Percentiles rank a stretch among this genome's conserved stretches.
Evolutionary conservation across 495 filamentous ascomycete species (phyloP).

Genomic region (Amphirosellinia nigrospora): DNA sequence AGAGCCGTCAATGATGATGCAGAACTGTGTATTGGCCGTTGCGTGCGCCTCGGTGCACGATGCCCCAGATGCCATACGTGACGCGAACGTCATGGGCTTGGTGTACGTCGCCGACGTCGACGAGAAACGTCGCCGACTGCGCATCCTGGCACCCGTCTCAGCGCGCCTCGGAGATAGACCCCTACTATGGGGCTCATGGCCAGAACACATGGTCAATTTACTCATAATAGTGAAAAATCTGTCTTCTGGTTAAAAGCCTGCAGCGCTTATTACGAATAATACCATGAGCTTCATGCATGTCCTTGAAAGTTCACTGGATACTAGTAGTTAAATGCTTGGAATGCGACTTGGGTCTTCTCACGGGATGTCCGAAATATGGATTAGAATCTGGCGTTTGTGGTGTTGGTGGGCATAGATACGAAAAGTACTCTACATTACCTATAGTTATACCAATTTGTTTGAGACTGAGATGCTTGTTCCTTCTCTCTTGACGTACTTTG

Average conservation of each 20-base stretch:
- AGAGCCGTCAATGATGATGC: conserved; percentile 64
- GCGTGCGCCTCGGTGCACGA: conserved; percentile 73
- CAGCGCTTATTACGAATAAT: background rate
- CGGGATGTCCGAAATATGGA: background rate
- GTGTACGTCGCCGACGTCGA: conserved; percentile 92
- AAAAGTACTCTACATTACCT: background rate
- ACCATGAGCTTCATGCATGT: background rate
- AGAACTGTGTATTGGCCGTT: conserved; percentile 77
- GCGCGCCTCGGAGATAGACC: conserved; percentile 79
- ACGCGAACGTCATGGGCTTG: conserved; percentile 89
- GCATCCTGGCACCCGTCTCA: conserved; percentile 80
- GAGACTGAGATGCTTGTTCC: background rate
- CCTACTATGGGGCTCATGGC: conserved; percentile 68
- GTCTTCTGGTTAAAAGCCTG: background rate
- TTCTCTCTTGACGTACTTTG: background rate
- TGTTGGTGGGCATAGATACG: background rate
- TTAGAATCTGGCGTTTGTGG: conserved; percentile 11
- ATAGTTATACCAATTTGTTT: background rate
- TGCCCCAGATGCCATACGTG: conserved; percentile 71
- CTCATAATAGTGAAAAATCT: conserved; percentile 27
- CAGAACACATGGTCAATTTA: conserved; percentile 59
- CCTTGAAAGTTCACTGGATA: background rate
- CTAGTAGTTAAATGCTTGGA: background rate
- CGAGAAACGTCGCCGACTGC: conserved; percentile 78
- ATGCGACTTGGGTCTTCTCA: background rate